Percentiles rank a stretch among this genome's conserved stretches.
phyloP scores from a whole-genome alignment of 192 early-diverging fungal species.

The Mortierella claussenii region DNA sequence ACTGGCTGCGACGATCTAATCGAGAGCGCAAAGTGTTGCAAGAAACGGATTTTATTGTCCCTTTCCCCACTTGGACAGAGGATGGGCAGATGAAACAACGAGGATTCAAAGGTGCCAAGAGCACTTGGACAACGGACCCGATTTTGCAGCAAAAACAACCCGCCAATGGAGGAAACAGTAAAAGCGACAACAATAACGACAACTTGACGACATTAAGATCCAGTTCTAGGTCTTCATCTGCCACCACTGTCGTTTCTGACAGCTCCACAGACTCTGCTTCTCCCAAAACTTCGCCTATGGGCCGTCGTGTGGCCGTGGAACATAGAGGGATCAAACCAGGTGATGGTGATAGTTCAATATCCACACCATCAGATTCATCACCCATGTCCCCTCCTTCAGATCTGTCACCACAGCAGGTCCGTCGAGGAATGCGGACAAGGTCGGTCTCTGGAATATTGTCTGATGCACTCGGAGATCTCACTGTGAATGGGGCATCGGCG shows the following conservation, averaged over 20 bases:
- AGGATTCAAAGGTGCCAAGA: constrained; percentile 5
- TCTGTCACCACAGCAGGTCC: constrained; percentile 1
- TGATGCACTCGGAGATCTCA: constrained; percentile 27
- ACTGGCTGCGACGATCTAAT: constrained; percentile 29
- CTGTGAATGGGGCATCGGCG: constrained; percentile 6
- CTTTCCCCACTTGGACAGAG: constrained; percentile 38
- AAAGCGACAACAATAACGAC: too few relatives aligned
- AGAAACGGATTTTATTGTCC: constrained; percentile 35
- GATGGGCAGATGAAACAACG: constrained; percentile 7
- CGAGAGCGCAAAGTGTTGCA: constrained; percentile 17
- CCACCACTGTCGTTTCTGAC: too few relatives aligned
- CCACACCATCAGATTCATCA: not conserved
- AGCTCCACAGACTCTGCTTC: too few relatives aligned
- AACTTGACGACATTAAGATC: too few relatives aligned
- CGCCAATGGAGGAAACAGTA: not conserved
- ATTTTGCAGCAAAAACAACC: not conserved
- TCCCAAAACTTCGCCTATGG: too few relatives aligned
- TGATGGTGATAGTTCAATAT: too few relatives aligned
- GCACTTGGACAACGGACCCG: constrained; percentile 43
- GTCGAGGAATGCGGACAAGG: constrained; percentile 8
- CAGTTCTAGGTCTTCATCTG: not conserved
- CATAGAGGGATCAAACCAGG: too few relatives aligned
- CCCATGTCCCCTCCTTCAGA: not conserved
- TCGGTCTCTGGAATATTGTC: constrained; percentile 32
- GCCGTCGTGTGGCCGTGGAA: too few relatives aligned